These are phyloP conservation scores for Hymenoscyphus linearis DNA, from an alignment of 2,329 filamentous ascomycete species.

Conservation along the genomic window DNA sequence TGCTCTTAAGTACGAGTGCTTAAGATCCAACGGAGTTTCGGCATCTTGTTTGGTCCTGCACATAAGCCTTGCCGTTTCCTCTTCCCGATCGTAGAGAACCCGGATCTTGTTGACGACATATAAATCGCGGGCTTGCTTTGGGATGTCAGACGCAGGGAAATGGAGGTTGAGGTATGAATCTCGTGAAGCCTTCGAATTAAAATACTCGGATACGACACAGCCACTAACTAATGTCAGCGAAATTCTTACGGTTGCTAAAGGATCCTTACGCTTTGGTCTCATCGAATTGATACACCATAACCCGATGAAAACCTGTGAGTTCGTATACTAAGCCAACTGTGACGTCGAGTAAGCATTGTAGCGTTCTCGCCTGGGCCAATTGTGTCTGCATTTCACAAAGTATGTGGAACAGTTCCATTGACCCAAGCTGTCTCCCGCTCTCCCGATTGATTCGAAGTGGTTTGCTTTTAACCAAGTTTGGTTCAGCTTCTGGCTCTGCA, in stretches of 20 bases:
- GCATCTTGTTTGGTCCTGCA: constrained; percentile 69
- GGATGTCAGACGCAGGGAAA: constrained; percentile 76
- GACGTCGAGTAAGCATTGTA: constrained; percentile 17
- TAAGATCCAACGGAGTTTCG: constrained; percentile 71
- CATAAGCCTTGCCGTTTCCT: constrained; percentile 71
- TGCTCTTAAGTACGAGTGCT: constrained; percentile 74
- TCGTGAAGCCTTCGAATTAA: constrained; percentile 5
- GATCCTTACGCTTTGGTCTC: constrained; percentile 12
- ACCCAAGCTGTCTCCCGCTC: constrained; percentile 13
- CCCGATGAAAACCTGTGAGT: constrained; percentile 19
- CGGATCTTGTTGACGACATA: constrained; percentile 86
- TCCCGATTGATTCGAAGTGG: constrained; percentile 18
- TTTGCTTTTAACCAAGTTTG: constrained; percentile 12
- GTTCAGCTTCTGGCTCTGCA: constrained; percentile 12
- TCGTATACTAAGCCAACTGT: constrained; percentile 23
- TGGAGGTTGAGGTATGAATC: constrained; percentile 10
- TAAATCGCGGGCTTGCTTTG: constrained; percentile 73
- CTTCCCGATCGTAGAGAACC: constrained; percentile 76
- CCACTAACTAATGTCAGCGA: constrained; percentile 3
- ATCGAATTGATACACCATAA: constrained; percentile 23
- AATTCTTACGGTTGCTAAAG: neutral
- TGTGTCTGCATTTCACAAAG: constrained; percentile 22
- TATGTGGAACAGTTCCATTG: constrained; percentile 23
- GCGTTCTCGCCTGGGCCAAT: constrained; percentile 11
- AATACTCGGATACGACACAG: constrained; percentile 12